Conservation (phyloP, 2,329 filamentous ascomycete genomes). For the Claviceps purpurea region DNA sequence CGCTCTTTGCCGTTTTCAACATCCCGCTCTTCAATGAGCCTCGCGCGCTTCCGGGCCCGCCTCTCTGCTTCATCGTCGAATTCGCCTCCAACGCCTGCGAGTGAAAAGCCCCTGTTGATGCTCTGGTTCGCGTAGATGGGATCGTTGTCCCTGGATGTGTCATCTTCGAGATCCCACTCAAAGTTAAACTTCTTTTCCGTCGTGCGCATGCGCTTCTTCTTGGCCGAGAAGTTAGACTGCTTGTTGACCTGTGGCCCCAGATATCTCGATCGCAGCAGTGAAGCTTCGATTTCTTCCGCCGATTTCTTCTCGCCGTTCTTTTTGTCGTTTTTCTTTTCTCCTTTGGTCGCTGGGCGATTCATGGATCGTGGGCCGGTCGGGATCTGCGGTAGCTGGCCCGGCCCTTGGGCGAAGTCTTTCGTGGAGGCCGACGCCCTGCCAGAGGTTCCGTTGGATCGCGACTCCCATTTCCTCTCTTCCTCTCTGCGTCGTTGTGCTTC, state of each 20-base stretch:
- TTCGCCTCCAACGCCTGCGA: conserved; percentile 36
- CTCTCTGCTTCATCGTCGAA: conserved; percentile 43
- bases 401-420: conserved; percentile 13
- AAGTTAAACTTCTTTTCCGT: conserved; percentile 98
- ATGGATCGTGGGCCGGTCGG: conserved; percentile 64
- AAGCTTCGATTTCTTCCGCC: conserved; percentile 55
- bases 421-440: conserved; percentile 9
- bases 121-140: conserved; percentile 48
- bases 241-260: conserved; percentile 82
- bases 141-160: conserved; percentile 59
- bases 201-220: conserved; percentile 88
- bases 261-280: conserved; percentile 66
- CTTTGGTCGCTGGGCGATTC: conserved; percentile 23
- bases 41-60: conserved; percentile 44
- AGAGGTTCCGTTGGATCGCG: conserved; percentile 13
- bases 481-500: conserved; percentile 61
- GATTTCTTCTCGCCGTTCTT: conserved; percentile 24
- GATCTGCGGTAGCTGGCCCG: conserved; percentile 19
- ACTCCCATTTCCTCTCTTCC: conserved; percentile 34
- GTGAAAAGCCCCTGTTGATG: conserved; percentile 20
- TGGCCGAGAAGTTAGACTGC: conserved; percentile 74
- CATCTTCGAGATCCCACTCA: conserved; percentile 90
- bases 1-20: conserved; percentile 61
- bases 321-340: conserved; percentile 26
- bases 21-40: conserved; percentile 62